phyloP scores from a whole-genome alignment of 1,284 basidiomycete species.

The Puccinia horiana region DNA sequence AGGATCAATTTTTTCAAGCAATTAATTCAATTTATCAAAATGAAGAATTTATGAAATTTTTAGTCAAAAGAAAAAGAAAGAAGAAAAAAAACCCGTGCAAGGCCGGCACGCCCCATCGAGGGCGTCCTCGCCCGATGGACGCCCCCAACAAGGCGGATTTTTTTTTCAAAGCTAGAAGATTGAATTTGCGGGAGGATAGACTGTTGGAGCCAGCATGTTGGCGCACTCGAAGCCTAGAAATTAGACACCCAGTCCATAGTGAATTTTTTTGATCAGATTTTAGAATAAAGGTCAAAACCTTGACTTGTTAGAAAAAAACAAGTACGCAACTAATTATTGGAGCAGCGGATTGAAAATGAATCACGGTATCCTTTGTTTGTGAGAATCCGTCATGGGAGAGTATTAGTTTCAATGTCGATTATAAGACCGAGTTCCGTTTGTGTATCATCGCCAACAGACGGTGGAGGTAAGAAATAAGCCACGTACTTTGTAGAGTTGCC shows the following conservation, averaged over 20 bases:
- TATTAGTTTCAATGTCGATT: neutral
- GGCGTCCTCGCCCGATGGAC: no score
- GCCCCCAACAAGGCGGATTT: no score
- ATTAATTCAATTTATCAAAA: no score
- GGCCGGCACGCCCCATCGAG: no score
- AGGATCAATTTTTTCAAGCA: no score
- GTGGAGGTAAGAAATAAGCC: neutral
- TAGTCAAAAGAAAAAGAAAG: no score
- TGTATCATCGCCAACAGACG: neutral
- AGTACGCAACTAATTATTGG: constrained; percentile 30
- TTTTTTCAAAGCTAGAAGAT: constrained; percentile 12
- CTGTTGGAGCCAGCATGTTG: constrained; percentile 14
- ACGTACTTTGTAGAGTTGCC: constrained; percentile 33
- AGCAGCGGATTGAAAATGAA: constrained; percentile 45
- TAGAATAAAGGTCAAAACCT: neutral
- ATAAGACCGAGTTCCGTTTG: neutral
- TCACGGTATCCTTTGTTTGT: constrained; percentile 33
- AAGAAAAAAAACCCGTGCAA: no score
- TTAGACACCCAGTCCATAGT: neutral
- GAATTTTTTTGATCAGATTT: neutral
- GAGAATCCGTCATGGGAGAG: neutral
- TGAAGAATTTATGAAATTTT: no score
- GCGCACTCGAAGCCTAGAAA: constrained; percentile 32
- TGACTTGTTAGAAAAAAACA: neutral
- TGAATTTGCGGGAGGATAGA: constrained; percentile 23